Percentiles rank a stretch among this genome's conserved stretches.
These are phyloP conservation scores for Entomortierella beljakovae DNA, from an alignment of 192 early-diverging fungal genomes.

Conservation along the genomic window DNA sequence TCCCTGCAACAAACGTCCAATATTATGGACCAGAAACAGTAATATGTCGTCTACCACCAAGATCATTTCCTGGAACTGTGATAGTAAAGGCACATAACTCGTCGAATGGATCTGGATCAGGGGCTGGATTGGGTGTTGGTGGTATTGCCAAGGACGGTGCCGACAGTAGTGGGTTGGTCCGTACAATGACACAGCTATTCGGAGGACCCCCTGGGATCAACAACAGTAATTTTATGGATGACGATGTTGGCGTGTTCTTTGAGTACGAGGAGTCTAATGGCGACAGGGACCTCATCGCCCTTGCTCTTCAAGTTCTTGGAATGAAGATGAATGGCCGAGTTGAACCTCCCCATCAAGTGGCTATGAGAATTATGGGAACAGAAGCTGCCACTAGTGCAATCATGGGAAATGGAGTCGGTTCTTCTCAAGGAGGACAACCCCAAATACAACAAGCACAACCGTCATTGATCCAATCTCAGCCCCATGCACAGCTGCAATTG, in stretches of 20 bases:
- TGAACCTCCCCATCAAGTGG: slow-evolving; percentile 69
- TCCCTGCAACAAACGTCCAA: slow-evolving; percentile 68
- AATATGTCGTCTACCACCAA: slow-evolving; percentile 78
- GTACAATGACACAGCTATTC: slow-evolving; percentile 51
- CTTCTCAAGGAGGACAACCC: neutral
- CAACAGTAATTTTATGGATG: slow-evolving; percentile 15
- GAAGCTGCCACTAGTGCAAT: slow-evolving; percentile 29
- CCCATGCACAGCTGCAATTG: slow-evolving; percentile 7
- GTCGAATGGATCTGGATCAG: slow-evolving; percentile 1
- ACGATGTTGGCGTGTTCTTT: slow-evolving; percentile 55
- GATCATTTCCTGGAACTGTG: slow-evolving; percentile 70
- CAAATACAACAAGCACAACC: neutral
- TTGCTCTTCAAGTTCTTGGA: slow-evolving; percentile 82
- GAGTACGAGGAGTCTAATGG: slow-evolving; percentile 68
- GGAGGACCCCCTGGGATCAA: slow-evolving; percentile 15
- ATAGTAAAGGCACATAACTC: slow-evolving; percentile 40
- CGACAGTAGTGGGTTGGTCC: slow-evolving; percentile 32
- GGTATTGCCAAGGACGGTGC: slow-evolving; percentile 19
- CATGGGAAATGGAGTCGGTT: slow-evolving; percentile 9
- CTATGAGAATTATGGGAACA: slow-evolving; percentile 65
- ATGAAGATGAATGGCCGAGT: slow-evolving; percentile 73
- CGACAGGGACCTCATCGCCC: slow-evolving; percentile 79
- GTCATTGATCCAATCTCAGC: too few species aligned
- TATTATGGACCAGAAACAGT: slow-evolving; percentile 75
- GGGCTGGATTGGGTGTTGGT: neutral